Base-by-base conservation (phyloP, 306 rosid species). In the Vigna unguiculata region DNA sequence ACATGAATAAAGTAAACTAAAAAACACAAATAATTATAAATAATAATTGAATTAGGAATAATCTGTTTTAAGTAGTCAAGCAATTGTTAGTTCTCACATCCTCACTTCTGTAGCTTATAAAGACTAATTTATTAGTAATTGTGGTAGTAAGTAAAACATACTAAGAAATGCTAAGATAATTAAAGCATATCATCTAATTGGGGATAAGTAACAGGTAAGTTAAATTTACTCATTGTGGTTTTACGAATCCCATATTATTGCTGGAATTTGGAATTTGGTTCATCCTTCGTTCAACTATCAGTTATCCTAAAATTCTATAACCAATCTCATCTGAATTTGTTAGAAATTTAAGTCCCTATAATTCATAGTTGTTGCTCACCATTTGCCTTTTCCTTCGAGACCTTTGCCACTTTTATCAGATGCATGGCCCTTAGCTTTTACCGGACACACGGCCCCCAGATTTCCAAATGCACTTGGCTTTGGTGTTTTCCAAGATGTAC, bases 1-100 rank as follows among this genome's bases (percentile, higher is more conserved):
- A 41, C 49, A 63, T 14, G 74, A 66, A 34, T 14, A 46, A 57
- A 34, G 73, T 16, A 66, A 74, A 74, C 48, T 21, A 12, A 5
- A 30, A 65, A 36, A 76, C 58, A 46, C 32, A 25, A 17, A 24
- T 34, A 48, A 28, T 57, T 22, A 74, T 55, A 55, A 48, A 34
- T 19, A 30, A 73, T 34, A 51, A 52, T 40, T 62, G 12, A 71
- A 71, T 60, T 5, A 61, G 21, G n/a, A 36, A 47, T 40, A 17
- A 61, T 63, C 59, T 32, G 19, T 11, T 52, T 62, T 24, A 62
- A 21, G 28, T 28, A 72, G 64, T 20, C 13, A 32, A 36, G 34
- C 10, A 61, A 28, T 24, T 9, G 7, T 34, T 32, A 45, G 58
- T 66, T 65, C 34, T 38, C 69, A 36, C 69, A 63, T 63, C 24